Percentiles rank a stretch among this genome's conserved stretches.
Evolutionary conservation across 768 basidiomycete species (phyloP).

Genomic region (Floccularia luteovirens): DNA sequence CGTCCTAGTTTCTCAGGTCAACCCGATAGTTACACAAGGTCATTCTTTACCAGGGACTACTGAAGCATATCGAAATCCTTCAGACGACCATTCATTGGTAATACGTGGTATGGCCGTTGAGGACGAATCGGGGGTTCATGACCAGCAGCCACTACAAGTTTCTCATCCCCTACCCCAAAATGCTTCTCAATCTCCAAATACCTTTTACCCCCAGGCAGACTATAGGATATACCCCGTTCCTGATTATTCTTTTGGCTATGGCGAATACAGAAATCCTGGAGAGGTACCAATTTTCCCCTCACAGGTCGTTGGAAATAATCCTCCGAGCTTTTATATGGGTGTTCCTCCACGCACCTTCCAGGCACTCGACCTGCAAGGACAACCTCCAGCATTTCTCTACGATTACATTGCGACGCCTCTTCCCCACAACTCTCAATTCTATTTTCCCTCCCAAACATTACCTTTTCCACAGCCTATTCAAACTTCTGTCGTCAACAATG

Average conservation of each 20-base stretch:
- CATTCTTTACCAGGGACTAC: no score
- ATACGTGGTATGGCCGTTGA: constrained; percentile 41
- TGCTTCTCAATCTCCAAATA: constrained; percentile 26
- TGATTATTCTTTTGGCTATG: no score
- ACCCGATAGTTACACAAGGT: no score
- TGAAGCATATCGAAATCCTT: constrained; percentile 31
- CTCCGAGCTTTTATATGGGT: not conserved
- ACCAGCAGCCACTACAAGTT: constrained; percentile 10
- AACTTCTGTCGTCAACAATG: not conserved
- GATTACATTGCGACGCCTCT: constrained; percentile 6
- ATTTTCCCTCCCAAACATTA: constrained; percentile 4
- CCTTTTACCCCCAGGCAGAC: constrained; percentile 5
- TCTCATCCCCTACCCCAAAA: constrained; percentile 24
- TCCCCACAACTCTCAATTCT: constrained; percentile 6
- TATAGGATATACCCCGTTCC: not conserved
- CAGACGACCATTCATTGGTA: constrained; percentile 47
- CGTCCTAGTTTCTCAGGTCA: no score
- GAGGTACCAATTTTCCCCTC: not conserved
- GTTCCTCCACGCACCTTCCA: constrained; percentile 1
- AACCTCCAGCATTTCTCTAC: constrained; percentile 5
- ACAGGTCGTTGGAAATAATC: not conserved
- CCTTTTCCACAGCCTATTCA: constrained; percentile 2
- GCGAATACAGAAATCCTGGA: not conserved
- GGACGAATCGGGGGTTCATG: constrained; percentile 17
- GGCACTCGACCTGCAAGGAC: constrained; percentile 6